These are phyloP conservation scores for Skeletonema grethae DNA, from an alignment of 108 stramenopile genomes.

Conservation along the genomic window DNA sequence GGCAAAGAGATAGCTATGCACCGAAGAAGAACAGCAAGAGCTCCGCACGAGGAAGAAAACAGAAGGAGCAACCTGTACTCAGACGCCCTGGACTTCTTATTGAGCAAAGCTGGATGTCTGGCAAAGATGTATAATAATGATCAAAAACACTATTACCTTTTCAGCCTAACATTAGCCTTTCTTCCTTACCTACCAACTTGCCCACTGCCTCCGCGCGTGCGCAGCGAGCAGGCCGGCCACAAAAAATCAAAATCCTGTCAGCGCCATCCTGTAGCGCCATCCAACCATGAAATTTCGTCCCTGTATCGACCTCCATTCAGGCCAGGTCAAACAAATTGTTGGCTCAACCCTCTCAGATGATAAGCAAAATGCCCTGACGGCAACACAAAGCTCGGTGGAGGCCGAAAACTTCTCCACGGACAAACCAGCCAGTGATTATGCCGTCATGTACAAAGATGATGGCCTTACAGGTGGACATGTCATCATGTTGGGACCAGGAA, in stretches of 20 bases:
- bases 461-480: slow-evolving; percentile 94
- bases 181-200: neutral
- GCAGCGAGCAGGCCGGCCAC: no score
- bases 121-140: slow-evolving; percentile 54
- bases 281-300: slow-evolving; percentile 94
- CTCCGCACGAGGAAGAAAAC: slow-evolving; percentile 2
- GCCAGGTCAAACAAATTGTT: slow-evolving; percentile 98
- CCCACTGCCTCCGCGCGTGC: no score
- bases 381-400: slow-evolving; percentile 9
- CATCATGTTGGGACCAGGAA: slow-evolving; percentile 95
- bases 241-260: no score
- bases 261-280: no score
- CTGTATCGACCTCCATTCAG: slow-evolving; percentile 97
- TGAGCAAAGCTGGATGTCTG: slow-evolving; percentile 51
- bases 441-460: slow-evolving; percentile 82
- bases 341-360: slow-evolving; percentile 85
- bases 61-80: slow-evolving; percentile 14
- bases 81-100: slow-evolving; percentile 17
- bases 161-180: neutral
- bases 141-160: no score
- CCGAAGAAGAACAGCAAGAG: slow-evolving; percentile 20
- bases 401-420: slow-evolving; percentile 90
- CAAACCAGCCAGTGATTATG: slow-evolving; percentile 69
- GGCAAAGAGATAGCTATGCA: slow-evolving; percentile 21
- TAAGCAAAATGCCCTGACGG: slow-evolving; percentile 22